Evolutionary conservation across 2,329 filamentous ascomycete species (phyloP).

Genomic region (Rasamsonia emersonii): DNA sequence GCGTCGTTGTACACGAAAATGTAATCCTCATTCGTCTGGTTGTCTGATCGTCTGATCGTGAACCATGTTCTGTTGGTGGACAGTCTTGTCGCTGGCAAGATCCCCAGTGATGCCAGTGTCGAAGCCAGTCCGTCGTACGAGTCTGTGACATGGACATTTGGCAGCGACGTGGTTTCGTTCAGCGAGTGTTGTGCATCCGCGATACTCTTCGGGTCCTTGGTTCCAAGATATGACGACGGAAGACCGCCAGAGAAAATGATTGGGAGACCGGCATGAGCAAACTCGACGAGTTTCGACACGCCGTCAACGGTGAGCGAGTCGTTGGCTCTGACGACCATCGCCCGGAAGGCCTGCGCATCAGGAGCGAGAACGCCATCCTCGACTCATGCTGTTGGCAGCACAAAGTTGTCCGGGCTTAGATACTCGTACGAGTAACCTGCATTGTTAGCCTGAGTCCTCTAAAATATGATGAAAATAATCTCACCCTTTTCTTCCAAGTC

Average conservation of each 20-base stretch:
- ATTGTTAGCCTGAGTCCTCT: conserved; percentile 6
- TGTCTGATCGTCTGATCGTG: conserved; percentile 28
- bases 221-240: conserved; percentile 15
- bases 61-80: conserved; percentile 24
- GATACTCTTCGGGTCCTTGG: conserved; percentile 10
- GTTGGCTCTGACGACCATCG: conserved; percentile 31
- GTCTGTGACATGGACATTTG: conserved; percentile 31
- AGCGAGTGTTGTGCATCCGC: conserved; percentile 14
- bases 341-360: conserved; percentile 33
- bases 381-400: conserved; percentile 30
- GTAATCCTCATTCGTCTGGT: conserved; percentile 21
- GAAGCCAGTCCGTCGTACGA: conserved; percentile 21
- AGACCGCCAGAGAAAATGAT: conserved; percentile 34
- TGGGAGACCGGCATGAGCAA: conserved; percentile 32
- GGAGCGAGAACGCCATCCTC: conserved; percentile 29
- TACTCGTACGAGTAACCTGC: conserved; percentile 38
- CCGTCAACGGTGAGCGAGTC: conserved; percentile 29
- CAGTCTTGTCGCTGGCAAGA: conserved; percentile 23
- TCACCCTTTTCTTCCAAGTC: conserved; percentile 14
- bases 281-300: conserved; percentile 24
- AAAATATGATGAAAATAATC: conserved; percentile 7
- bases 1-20: conserved; percentile 35
- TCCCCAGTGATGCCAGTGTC: conserved; percentile 21
- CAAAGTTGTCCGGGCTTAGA: conserved; percentile 38
- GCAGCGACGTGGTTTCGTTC: conserved; percentile 13